Evolutionary conservation across 2,329 filamentous ascomycete species (phyloP), one percentile per base, ranked within the genome.

Genomic region (Thermoascus crustaceus): DNA sequence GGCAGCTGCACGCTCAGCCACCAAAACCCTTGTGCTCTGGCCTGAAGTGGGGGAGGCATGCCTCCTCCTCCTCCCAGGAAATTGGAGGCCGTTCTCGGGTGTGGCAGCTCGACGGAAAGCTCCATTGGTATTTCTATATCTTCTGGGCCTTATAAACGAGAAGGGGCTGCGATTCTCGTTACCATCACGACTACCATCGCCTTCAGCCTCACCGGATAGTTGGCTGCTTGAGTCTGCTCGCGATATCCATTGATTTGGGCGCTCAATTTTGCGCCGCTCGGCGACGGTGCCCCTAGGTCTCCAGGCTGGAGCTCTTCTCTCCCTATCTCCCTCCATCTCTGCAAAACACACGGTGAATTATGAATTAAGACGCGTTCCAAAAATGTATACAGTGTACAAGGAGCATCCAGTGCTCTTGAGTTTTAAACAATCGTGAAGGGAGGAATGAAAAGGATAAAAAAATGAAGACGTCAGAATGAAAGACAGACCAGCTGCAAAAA

Each of bases 401-500:
- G 7, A 17, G 14, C 13, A 29, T 29, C 26, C 0, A n/a, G n/a
- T n/a, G 14, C 13, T 16, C 14, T 17, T 16, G 7, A 14, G 25
- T 16, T 29, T 14, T 29, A 16, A 7, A 16, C 16, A 11, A 29
- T 7, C 8, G 7, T 6, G n/a, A 29, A 17, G 18, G 7, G 14
- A 18, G 6, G 18, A 29, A 29, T n/a, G n/a, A 7, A 29, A 14
- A 18, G n/a, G 18, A 7, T 16, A 17, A 18, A 17, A 17, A 29
- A 18, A 10, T 4, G 11, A 9, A 18, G 9, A 29, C 9, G 5
- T 29, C n/a, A 18, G 14, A 29, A 16, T 29, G 26, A 29, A 18
- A 29, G 7, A 29, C 26, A 29, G 26, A 16, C 26, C 26, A 29
- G 26, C 26, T 29, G 26, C 18, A 13, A 29, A 29, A n/a, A n/a